phyloP scores from a whole-genome alignment of 169 alveolate species.

The Plasmodium blacklocki region DNA sequence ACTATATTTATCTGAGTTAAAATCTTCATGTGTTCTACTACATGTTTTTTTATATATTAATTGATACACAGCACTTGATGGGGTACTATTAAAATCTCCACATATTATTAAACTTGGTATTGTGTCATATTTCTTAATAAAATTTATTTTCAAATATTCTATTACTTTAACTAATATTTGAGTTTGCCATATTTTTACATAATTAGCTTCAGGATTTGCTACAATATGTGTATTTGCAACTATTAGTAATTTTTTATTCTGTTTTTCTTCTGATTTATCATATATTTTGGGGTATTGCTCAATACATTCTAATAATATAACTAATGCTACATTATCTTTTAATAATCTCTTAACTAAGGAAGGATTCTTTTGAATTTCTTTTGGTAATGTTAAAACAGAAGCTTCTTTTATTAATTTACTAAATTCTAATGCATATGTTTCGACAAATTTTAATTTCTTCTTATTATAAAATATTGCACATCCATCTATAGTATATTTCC shows the following conservation, averaged over 20 bases:
- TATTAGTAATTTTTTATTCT: slow-evolving; percentile 72
- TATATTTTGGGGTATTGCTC: slow-evolving; percentile 52
- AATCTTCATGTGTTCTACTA: slow-evolving; percentile 81
- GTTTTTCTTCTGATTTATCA: slow-evolving; percentile 30
- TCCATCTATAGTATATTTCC: slow-evolving; percentile 85
- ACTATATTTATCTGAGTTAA: slow-evolving; percentile 77
- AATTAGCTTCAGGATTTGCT: slow-evolving; percentile 85
- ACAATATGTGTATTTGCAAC: slow-evolving; percentile 86
- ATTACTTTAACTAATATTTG: slow-evolving; percentile 82
- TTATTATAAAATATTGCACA: slow-evolving; percentile 85
- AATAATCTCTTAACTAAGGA: slow-evolving; percentile 78
- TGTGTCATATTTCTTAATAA: slow-evolving; percentile 77
- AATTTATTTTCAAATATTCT: slow-evolving; percentile 78
- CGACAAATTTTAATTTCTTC: slow-evolving; percentile 81
- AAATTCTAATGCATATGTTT: slow-evolving; percentile 84
- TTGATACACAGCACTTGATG: slow-evolving; percentile 85
- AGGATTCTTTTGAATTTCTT: slow-evolving; percentile 81
- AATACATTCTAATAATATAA: slow-evolving; percentile 77
- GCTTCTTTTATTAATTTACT: slow-evolving; percentile 83
- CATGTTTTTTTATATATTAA: slow-evolving; percentile 82
- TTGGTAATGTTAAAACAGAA: slow-evolving; percentile 80
- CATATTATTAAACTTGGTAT: slow-evolving; percentile 83
- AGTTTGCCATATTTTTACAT: slow-evolving; percentile 87
- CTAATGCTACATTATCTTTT: slow-evolving; percentile 87
- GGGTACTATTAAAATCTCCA: slow-evolving; percentile 87